These are phyloP conservation scores for Daldinia vernicosa DNA, from an alignment of 495 filamentous ascomycete species.

Conservation along the genomic window DNA sequence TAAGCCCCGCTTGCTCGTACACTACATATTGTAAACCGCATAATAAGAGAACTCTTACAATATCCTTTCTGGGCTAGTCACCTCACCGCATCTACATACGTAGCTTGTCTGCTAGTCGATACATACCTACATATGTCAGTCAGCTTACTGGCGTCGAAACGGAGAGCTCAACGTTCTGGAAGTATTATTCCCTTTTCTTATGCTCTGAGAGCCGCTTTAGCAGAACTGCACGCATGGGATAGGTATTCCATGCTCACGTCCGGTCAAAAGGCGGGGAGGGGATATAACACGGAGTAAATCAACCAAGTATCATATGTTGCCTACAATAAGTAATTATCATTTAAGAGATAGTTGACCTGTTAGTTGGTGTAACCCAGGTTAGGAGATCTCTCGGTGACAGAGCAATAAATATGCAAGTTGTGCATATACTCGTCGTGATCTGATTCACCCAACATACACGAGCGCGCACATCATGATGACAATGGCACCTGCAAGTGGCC, in stretches of 20 bases:
- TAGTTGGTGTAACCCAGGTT: conserved; percentile 3
- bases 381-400: conserved; percentile 40
- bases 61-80: conserved; percentile 25
- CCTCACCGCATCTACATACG: conserved; percentile 16
- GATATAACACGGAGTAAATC: conserved; percentile 15
- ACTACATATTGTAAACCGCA: neutral
- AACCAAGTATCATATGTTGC: conserved; percentile 1
- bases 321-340: neutral
- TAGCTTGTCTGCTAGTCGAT: neutral
- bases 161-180: conserved; percentile 6
- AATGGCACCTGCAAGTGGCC: conserved; percentile 30
- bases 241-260: neutral
- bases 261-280: conserved; percentile 3
- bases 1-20: conserved; percentile 19
- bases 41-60: conserved; percentile 19
- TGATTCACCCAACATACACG: conserved; percentile 32
- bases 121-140: conserved; percentile 7
- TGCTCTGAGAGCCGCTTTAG: conserved; percentile 11
- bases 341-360: conserved; percentile 1
- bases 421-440: conserved; percentile 26
- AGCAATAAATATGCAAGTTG: conserved; percentile 16
- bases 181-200: conserved; percentile 11
- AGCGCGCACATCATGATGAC: conserved; percentile 33
- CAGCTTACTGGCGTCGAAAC: conserved; percentile 38
- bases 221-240: neutral